phyloP scores from a whole-genome alignment of 2,329 filamentous ascomycete species.

The Aspergillus terreus region DNA sequence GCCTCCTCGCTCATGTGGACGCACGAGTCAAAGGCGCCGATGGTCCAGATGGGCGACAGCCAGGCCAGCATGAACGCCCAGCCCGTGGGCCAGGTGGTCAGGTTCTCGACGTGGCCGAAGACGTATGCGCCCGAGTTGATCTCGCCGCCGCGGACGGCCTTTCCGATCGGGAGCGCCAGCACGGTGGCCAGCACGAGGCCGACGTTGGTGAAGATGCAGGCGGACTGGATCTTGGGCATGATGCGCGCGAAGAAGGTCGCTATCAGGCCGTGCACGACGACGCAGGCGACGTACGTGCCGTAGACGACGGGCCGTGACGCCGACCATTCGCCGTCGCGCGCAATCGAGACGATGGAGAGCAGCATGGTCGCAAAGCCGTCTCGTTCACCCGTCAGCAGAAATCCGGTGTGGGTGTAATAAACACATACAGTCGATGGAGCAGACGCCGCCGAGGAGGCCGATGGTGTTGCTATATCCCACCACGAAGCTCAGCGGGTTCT shows the following conservation, averaged over 20 bases:
- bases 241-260: conserved; percentile 51
- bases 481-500: conserved; percentile 57
- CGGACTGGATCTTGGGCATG: conserved; percentile 58
- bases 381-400: conserved; percentile 2
- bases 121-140: conserved; percentile 47
- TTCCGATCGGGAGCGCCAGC: conserved; percentile 55
- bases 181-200: conserved; percentile 54
- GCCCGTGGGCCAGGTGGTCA: conserved; percentile 55
- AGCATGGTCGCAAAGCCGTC: conserved; percentile 25
- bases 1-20: conserved; percentile 62
- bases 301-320: conserved; percentile 56
- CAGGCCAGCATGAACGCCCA: conserved; percentile 60
- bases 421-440: conserved; percentile 54
- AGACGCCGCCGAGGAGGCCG: conserved; percentile 58
- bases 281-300: conserved; percentile 52
- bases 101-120: conserved; percentile 55
- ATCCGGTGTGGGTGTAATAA: conserved; percentile 4
- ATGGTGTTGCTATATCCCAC: conserved; percentile 63
- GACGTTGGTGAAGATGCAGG: conserved; percentile 55
- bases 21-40: conserved; percentile 53
- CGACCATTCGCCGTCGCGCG: conserved; percentile 54
- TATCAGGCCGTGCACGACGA: conserved; percentile 53
- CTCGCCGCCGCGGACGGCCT: conserved; percentile 22
- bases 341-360: conserved; percentile 55
- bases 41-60: conserved; percentile 61